Percentiles rank a stretch among this genome's conserved stretches.
These are phyloP conservation scores for Austroboletus eburneus DNA, from an alignment of 768 basidiomycete species.

Conservation along the genomic window DNA sequence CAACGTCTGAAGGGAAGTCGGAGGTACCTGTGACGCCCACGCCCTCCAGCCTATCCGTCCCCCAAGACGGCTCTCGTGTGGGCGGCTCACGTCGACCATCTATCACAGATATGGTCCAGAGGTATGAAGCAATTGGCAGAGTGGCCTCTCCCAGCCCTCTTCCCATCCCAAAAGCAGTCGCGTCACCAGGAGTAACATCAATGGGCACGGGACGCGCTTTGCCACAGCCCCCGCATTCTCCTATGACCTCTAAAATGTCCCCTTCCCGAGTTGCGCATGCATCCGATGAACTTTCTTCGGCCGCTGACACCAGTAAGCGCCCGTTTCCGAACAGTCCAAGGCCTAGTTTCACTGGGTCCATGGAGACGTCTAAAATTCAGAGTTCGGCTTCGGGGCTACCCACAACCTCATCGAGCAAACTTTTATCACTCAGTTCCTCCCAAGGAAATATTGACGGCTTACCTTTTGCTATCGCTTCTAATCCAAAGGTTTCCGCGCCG, in stretches of 20 bases:
- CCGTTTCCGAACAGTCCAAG: conserved; percentile 9
- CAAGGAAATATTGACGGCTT: conserved; percentile 25
- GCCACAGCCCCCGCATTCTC: conserved; percentile 21
- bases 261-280: conserved; percentile 17
- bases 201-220: conserved; percentile 17
- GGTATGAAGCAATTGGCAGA: conserved; percentile 63
- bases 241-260: conserved; percentile 19
- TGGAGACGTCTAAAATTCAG: conserved; percentile 14
- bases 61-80: conserved; percentile 43
- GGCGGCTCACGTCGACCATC: conserved; percentile 56
- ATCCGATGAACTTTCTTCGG: conserved; percentile 7
- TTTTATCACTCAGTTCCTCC: conserved; percentile 11
- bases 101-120: conserved; percentile 83
- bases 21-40: conserved; percentile 31
- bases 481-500: conserved; percentile 9
- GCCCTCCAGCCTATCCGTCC: conserved; percentile 41
- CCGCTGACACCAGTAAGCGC: conserved; percentile 20
- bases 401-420: conserved; percentile 18
- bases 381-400: conserved; percentile 22
- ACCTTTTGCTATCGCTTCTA: conserved; percentile 9
- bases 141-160: conserved; percentile 27
- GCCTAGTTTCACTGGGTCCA: conserved; percentile 15
- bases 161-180: conserved; percentile 31
- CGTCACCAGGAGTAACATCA: conserved; percentile 10
- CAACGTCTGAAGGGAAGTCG: conserved; percentile 38